These are phyloP conservation scores for Massarina eburnea DNA, from an alignment of 2,329 filamentous ascomycete species.

Conservation along the genomic window DNA sequence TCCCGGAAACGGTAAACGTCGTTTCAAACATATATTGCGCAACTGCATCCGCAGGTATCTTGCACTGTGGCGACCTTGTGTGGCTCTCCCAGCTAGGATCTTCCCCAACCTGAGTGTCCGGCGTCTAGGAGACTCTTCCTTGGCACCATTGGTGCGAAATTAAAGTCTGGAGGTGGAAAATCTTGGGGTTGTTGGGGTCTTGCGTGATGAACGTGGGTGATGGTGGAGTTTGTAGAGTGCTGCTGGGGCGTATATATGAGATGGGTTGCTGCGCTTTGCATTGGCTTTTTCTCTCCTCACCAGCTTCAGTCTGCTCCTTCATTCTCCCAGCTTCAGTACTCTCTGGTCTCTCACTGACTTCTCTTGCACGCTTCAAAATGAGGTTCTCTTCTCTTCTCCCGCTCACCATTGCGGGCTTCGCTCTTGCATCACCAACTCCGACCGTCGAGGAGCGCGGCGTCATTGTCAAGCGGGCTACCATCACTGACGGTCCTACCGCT, in stretches of 20 bases:
- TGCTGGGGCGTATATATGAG: conserved; percentile 3
- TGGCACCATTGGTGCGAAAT: neutral
- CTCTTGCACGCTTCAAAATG: conserved; percentile 23
- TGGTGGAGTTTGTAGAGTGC: neutral
- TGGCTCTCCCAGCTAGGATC: neutral
- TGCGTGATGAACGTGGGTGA: neutral
- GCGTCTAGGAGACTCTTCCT: neutral
- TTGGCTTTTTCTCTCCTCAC: conserved; percentile 1
- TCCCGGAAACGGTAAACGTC: neutral
- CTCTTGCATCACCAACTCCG: conserved; percentile 37
- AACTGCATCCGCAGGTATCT: neutral
- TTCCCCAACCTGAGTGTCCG: neutral
- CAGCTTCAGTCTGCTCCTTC: conserved; percentile 5
- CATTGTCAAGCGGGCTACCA: conserved; percentile 30
- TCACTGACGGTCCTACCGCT: conserved; percentile 30
- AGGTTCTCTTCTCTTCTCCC: conserved; percentile 34
- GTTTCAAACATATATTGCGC: neutral
- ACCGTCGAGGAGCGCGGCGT: conserved; percentile 16
- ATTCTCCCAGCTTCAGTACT: conserved; percentile 9
- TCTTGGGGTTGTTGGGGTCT: neutral
- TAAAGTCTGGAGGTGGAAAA: neutral
- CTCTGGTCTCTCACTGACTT: conserved; percentile 15
- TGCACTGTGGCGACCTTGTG: neutral
- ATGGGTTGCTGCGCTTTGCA: conserved; percentile 2
- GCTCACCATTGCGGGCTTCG: conserved; percentile 32